phyloP scores from a whole-genome alignment of 192 early-diverging fungal genomes.

The Phlyctochytrium arcticum region DNA sequence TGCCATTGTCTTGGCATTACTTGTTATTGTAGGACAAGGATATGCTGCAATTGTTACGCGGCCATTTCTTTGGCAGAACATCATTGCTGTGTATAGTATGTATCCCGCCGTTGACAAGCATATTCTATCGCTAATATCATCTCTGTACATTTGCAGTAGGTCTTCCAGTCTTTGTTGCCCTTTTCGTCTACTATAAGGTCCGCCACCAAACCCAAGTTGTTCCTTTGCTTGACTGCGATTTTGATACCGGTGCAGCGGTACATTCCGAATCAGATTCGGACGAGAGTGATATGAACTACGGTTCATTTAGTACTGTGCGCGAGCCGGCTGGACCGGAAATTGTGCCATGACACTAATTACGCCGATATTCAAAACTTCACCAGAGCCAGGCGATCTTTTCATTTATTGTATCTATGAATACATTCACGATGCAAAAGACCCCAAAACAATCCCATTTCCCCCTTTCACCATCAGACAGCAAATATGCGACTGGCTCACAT shows the following conservation, averaged over 20 bases:
- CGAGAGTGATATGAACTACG: background rate
- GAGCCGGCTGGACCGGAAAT: no score
- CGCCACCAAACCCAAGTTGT: conserved; percentile 44
- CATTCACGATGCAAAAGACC: no score
- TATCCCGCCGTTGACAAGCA: no score
- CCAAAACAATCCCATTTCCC: no score
- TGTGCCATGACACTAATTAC: no score
- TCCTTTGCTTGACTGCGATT: conserved; percentile 56
- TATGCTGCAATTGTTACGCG: conserved; percentile 10
- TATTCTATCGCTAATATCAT: no score
- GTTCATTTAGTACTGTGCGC: no score
- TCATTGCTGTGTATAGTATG: conserved; percentile 11
- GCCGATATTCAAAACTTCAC: no score
- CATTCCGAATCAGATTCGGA: background rate
- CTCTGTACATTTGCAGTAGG: conserved; percentile 21
- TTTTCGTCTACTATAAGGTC: conserved; percentile 56
- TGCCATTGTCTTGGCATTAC: conserved; percentile 56
- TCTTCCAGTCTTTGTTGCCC: conserved; percentile 36
- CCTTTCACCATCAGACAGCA: no score
- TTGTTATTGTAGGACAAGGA: conserved; percentile 44
- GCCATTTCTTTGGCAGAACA: conserved; percentile 3
- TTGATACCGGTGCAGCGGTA: conserved; percentile 28
- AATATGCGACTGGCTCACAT: no score
- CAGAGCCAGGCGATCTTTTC: no score
- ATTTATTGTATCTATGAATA: no score